phyloP scores from a whole-genome alignment of 805 yeast genomes.

The Metschnikowia bowlesiae region DNA sequence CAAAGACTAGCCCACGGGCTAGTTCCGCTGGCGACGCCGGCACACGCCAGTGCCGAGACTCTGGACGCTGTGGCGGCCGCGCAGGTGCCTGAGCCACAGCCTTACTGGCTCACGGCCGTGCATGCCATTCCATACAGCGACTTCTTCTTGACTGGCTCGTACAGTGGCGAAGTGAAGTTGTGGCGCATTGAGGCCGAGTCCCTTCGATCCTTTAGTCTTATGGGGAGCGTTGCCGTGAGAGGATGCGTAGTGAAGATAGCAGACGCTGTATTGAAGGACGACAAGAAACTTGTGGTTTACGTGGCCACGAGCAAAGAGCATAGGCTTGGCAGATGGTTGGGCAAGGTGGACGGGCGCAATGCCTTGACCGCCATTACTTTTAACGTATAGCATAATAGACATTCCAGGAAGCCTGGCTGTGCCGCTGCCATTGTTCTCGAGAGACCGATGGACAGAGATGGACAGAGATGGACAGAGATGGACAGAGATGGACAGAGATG shows the following conservation, averaged over 20 bases:
- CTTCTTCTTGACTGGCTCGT: constrained; percentile 82
- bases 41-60: constrained; percentile 43
- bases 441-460: too few species aligned
- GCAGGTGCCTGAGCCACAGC: constrained; percentile 69
- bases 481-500: too few species aligned
- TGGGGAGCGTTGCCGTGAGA: constrained; percentile 56
- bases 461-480: too few species aligned
- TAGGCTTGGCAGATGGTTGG: constrained; percentile 82
- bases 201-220: constrained; percentile 52
- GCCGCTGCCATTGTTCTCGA: too few species aligned
- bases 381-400: constrained; percentile 19
- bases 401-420: not conserved
- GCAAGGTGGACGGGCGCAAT: constrained; percentile 60
- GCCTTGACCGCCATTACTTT: constrained; percentile 47
- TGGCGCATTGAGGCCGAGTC: constrained; percentile 74
- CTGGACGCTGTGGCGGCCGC: constrained; percentile 45
- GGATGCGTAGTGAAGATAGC: constrained; percentile 71
- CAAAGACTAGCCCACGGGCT: constrained; percentile 75
- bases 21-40: constrained; percentile 42
- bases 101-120: constrained; percentile 81
- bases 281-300: constrained; percentile 45
- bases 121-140: constrained; percentile 83
- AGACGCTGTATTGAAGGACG: constrained; percentile 45
- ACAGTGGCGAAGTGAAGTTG: constrained; percentile 69
- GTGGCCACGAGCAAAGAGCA: constrained; percentile 82